phyloP scores from a whole-genome alignment of 345 rosid species.

The Sonneratia caseolaris region DNA sequence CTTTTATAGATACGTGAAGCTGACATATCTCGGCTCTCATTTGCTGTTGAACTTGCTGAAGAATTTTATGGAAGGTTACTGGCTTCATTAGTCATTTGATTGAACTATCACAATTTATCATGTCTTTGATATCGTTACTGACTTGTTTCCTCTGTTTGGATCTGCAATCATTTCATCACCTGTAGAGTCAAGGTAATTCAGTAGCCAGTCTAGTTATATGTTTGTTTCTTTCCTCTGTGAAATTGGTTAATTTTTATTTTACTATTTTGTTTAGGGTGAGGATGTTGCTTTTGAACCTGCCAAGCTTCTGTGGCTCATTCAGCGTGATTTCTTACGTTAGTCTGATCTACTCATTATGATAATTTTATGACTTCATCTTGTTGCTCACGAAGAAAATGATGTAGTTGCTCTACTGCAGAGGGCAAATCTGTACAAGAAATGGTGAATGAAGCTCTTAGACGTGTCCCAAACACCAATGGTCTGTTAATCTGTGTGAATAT shows the following conservation, averaged over 20 bases:
- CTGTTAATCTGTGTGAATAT: constrained; percentile 15
- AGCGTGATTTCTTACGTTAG: constrained; percentile 99
- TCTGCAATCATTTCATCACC: constrained; percentile 24
- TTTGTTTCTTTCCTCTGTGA: constrained; percentile 5
- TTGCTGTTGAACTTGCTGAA: constrained; percentile 99
- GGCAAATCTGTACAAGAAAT: constrained; percentile 96
- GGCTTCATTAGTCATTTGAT: constrained; percentile 8
- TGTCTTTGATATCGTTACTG: constrained; percentile 18
- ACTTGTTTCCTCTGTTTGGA: constrained; percentile 24
- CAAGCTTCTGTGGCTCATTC: constrained; percentile 97
- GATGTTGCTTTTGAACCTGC: constrained; percentile 97
- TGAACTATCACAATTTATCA: constrained; percentile 2
- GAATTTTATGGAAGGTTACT: constrained; percentile 96
- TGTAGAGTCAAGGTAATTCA: constrained; percentile 86
- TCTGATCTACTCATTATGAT: constrained; percentile 9
- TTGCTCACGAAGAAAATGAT: not conserved
- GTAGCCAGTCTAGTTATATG: constrained; percentile 13
- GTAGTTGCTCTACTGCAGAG: constrained; percentile 38
- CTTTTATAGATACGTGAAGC: constrained; percentile 84
- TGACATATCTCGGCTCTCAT: constrained; percentile 93
- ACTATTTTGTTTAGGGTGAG: constrained; percentile 55
- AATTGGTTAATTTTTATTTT: constrained; percentile 11
- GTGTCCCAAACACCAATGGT: constrained; percentile 73
- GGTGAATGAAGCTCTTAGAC: constrained; percentile 93
- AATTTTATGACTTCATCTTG: not conserved